Conservation (phyloP, 176 grass and related monocot genomes). For the Eleusine coracana region DNA sequence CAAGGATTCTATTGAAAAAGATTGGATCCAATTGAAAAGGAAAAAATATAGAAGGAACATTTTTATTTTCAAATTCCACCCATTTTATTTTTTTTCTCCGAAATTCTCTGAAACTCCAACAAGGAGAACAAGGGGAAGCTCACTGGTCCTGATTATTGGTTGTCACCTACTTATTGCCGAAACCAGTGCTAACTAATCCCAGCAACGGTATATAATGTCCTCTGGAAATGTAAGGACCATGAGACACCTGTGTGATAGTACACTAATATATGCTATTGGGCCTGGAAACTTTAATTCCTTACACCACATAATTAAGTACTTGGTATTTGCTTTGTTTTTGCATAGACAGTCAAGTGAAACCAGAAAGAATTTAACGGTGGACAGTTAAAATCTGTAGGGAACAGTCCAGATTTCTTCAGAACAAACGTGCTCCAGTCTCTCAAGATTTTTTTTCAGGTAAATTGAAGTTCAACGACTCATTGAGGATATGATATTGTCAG, state of each 20-base stretch:
- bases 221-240: constrained; percentile 25
- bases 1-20: neutral
- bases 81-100: neutral
- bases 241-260: constrained; percentile 22
- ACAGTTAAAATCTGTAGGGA: constrained; percentile 17
- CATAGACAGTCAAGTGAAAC: neutral
- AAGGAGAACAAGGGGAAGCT: neutral
- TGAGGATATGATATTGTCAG: constrained; percentile 16
- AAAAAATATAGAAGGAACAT: neutral
- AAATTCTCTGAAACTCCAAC: neutral
- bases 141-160: neutral
- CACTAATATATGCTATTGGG: neutral
- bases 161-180: neutral
- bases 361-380: neutral
- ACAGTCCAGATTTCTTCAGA: neutral
- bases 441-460: neutral
- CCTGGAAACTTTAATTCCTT: constrained; percentile 7
- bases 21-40: neutral
- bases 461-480: constrained; percentile 13
- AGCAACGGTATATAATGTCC: constrained; percentile 8
- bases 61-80: neutral
- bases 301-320: neutral
- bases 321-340: neutral
- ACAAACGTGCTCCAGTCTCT: neutral
- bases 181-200: constrained; percentile 24